Evolutionary conservation across 2,329 filamentous ascomycete species (phyloP).

Genomic region (Penicillium nordicum): DNA sequence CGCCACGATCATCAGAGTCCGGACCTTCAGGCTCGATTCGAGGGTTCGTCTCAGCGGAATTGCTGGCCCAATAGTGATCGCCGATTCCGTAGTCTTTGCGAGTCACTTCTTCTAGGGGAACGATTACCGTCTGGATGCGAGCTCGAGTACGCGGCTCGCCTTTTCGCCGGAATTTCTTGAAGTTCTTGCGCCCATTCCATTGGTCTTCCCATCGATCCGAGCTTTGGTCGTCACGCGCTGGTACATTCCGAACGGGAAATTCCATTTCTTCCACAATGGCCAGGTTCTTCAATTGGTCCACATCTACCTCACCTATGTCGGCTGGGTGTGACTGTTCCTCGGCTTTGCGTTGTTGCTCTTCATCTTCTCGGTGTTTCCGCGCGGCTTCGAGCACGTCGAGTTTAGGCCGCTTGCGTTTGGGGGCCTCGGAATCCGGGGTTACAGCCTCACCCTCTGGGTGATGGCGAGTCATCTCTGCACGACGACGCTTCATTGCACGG

Average conservation of each 20-base stretch:
- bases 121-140: constrained; percentile 57
- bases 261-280: constrained; percentile 76
- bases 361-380: constrained; percentile 54
- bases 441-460: constrained; percentile 32
- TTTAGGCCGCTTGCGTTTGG: constrained; percentile 54
- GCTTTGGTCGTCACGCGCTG: constrained; percentile 36
- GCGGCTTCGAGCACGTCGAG: constrained; percentile 67
- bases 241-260: constrained; percentile 44
- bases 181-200: constrained; percentile 96
- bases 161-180: constrained; percentile 70
- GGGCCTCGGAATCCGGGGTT: constrained; percentile 27
- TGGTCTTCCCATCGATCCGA: constrained; percentile 73
- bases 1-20: constrained; percentile 6
- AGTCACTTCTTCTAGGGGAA: constrained; percentile 68
- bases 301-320: constrained; percentile 60
- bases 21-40: constrained; percentile 18
- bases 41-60: constrained; percentile 25
- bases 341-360: constrained; percentile 42
- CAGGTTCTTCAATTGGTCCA: constrained; percentile 68
- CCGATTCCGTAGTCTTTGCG: constrained; percentile 70
- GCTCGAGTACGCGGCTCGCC: constrained; percentile 38
- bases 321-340: constrained; percentile 57
- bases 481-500: constrained; percentile 73
- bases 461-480: constrained; percentile 58
- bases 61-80: constrained; percentile 65